Conservation (phyloP, 495 filamentous ascomycete species). For the Talaromyces thailandensis region DNA sequence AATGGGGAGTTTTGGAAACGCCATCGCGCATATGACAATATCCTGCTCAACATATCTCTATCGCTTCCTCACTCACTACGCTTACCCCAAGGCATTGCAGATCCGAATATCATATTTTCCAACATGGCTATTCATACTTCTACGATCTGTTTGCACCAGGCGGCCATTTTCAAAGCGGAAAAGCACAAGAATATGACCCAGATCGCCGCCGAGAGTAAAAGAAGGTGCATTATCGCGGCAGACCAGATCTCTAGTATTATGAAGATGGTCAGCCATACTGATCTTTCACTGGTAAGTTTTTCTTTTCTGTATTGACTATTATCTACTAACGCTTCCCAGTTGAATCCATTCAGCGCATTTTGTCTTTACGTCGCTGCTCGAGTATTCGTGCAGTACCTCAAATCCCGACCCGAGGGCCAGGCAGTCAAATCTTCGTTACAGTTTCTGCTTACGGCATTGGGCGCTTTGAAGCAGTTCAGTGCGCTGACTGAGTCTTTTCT, state of each 20-base stretch:
- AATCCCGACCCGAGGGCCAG: constrained; percentile 75
- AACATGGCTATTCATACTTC: constrained; percentile 98
- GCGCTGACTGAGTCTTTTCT: constrained; percentile 93
- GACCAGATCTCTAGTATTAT: constrained; percentile 95
- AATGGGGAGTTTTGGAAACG: constrained; percentile 96
- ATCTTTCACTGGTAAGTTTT: constrained; percentile 66
- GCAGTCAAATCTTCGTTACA: constrained; percentile 75
- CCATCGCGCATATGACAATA: constrained; percentile 81
- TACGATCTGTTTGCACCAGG: constrained; percentile 94
- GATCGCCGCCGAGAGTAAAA: constrained; percentile 80
- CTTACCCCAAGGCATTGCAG: constrained; percentile 63
- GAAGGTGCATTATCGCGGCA: constrained; percentile 86
- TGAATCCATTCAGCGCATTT: constrained; percentile 95
- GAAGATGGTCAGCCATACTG: constrained; percentile 87
- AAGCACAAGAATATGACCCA: constrained; percentile 71
- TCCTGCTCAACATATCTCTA: constrained; percentile 76
- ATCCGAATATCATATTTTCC: constrained; percentile 85
- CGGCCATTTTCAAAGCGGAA: constrained; percentile 94
- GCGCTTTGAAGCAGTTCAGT: constrained; percentile 77
- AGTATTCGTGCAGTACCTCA: constrained; percentile 93
- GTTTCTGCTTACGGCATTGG: constrained; percentile 84
- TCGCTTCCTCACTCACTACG: constrained; percentile 77
- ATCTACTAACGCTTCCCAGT: constrained; percentile 47
- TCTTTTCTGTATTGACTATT: neutral
- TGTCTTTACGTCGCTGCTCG: constrained; percentile 91